These are phyloP conservation scores for Penicillium goetzii DNA, from an alignment of 495 filamentous ascomycete genomes.

Conservation along the genomic window DNA sequence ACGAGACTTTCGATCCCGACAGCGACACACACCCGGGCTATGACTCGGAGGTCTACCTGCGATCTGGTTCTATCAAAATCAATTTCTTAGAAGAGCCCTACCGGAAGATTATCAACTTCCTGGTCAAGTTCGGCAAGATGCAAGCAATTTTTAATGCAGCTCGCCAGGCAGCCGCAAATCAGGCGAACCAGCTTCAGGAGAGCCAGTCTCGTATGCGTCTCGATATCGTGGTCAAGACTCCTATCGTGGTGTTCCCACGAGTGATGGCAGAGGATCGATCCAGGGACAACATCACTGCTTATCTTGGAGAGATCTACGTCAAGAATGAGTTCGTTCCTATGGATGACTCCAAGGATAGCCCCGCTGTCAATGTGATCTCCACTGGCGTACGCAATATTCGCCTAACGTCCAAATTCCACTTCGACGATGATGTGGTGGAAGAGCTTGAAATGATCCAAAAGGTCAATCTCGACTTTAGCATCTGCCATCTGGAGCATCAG, in stretches of 20 bases:
- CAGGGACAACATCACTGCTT: conserved; percentile 85
- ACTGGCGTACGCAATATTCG: conserved; percentile 91
- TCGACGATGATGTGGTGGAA: conserved; percentile 69
- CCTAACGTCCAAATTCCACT: conserved; percentile 88
- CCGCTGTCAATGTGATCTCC: conserved; percentile 84
- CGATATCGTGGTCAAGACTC: conserved; percentile 89
- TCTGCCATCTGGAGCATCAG: conserved; percentile 88
- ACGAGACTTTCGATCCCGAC: conserved; percentile 88
- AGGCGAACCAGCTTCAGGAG: conserved; percentile 90
- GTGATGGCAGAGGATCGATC: conserved; percentile 63
- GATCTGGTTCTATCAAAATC: conserved; percentile 91
- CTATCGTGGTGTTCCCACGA: conserved; percentile 91
- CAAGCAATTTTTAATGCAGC: conserved; percentile 98
- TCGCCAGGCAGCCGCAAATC: conserved; percentile 89
- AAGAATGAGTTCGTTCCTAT: conserved; percentile 88
- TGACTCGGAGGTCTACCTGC: conserved; percentile 84
- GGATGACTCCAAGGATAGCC: conserved; percentile 68
- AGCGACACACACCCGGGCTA: conserved; percentile 86
- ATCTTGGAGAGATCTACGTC: conserved; percentile 95
- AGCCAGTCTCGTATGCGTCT: conserved; percentile 89
- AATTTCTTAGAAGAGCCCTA: conserved; percentile 97
- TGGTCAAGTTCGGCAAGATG: conserved; percentile 99
- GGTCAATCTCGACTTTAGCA: conserved; percentile 87
- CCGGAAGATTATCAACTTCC: conserved; percentile 96
- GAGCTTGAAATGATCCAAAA: conserved; percentile 96